Percentiles rank a stretch among this genome's conserved stretches.
Conservation (phyloP, 192 early-diverging fungal species). For the Pilaira anomala region DNA sequence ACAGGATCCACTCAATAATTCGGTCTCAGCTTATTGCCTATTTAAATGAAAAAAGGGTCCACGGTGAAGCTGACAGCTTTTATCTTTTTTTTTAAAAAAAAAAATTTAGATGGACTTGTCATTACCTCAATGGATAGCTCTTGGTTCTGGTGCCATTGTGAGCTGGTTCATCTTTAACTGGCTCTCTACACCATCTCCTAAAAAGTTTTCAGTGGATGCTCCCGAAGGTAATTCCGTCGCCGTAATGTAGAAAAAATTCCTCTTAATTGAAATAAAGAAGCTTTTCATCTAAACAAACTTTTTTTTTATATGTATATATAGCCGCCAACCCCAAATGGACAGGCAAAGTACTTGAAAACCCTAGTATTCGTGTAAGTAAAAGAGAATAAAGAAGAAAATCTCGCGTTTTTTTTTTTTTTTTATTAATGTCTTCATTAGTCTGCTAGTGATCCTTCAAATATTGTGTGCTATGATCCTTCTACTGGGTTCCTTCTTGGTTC, state of each 20-base stretch:
- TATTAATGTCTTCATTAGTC: slow-evolving; percentile 31
- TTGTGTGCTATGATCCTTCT: slow-evolving; percentile 83
- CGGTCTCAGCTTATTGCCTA: no score
- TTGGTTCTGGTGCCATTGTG: slow-evolving; percentile 6
- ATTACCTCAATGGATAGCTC: background rate
- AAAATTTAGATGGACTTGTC: no score
- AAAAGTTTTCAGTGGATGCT: slow-evolving; percentile 4
- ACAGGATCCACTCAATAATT: no score
- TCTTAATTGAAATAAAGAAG: background rate
- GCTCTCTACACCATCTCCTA: slow-evolving; percentile 3
- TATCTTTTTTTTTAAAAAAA: no score
- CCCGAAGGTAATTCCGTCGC: slow-evolving; percentile 12
- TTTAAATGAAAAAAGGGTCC: no score
- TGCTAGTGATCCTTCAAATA: slow-evolving; percentile 46
- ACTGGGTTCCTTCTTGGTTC: slow-evolving; percentile 71
- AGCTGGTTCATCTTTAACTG: slow-evolving; percentile 3
- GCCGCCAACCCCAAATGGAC: slow-evolving; percentile 50
- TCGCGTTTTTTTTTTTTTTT: background rate
- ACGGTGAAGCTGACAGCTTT: no score
- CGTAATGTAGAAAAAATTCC: background rate
- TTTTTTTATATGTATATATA: slow-evolving; percentile 21
- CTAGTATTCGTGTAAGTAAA: slow-evolving; percentile 43
- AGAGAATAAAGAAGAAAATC: background rate
- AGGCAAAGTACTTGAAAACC: slow-evolving; percentile 45
- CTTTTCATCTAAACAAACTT: background rate